Evolutionary conservation across 352 stramenopile species (phyloP), one percentile per base, ranked within the genome.

Genomic region (Globisporangium cystogenes): DNA sequence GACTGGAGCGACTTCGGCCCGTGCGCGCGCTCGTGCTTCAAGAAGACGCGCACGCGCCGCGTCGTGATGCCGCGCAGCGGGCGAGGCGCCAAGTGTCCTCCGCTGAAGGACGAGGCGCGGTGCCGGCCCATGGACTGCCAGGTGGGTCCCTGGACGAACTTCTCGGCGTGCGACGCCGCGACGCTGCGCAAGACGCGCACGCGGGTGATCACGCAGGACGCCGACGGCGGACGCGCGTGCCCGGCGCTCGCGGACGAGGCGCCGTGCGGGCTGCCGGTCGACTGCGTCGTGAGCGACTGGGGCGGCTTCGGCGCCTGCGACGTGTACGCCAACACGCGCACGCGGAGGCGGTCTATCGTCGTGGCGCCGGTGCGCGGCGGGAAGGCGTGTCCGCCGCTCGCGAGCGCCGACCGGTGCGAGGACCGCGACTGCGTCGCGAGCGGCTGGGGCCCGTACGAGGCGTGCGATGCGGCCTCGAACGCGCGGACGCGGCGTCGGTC

Each of bases 221-320:
- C 56, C 0, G 66, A 85, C 18, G 75, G 74, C 6, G 76, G 77
- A 1, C 67, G 63, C n/a, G 49, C 55, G 0, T 89, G 78, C 31
- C 69, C 66, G 5, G 50, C 16, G 1, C 53, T 87, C 3, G 52
- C 54, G 2, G 48, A 86, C 7, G 60, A 62, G 0, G 62, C 51
- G 23, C 27, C 47, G 1, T 89, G 78, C 31, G 60, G 43, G 0
- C 43, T 53, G 0, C 42, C 70, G 12, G 61, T 86, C 5, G 62
- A 87, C 54, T 89, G 77, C 40, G 66, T 77, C 10, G 64, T 87
- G 21, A 76, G 70, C 16, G 49, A 49, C 14, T 89, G 75, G 73
- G 55, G 71, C 1, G 55, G 56, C 33, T 87, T 69, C 48, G 41
- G 20, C 1, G 16, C 54, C 1, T 89, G 75, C 45, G 68, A 80